phyloP scores from a whole-genome alignment of 805 yeast species.

The Kuraishia piskuri region DNA sequence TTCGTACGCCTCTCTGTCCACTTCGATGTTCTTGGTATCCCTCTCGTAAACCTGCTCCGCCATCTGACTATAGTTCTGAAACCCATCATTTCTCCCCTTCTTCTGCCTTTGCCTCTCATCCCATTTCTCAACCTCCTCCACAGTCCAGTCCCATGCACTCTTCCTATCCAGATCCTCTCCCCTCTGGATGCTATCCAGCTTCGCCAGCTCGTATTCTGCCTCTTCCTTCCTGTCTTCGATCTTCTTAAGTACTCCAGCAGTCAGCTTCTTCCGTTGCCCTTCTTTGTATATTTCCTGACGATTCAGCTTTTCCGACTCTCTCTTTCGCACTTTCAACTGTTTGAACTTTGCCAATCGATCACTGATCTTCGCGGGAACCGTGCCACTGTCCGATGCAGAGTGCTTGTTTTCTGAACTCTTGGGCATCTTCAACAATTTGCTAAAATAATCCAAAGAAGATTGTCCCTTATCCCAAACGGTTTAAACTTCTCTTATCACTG shows the following conservation, averaged over 20 bases:
- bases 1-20: slow-evolving; percentile 33
- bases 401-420: neutral
- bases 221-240: slow-evolving; percentile 22
- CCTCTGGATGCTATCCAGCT: slow-evolving; percentile 22
- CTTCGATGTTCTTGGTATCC: slow-evolving; percentile 30
- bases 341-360: slow-evolving; percentile 17
- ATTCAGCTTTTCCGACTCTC: slow-evolving; percentile 19
- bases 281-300: slow-evolving; percentile 29
- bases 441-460: too few relatives aligned
- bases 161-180: slow-evolving; percentile 33
- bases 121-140: slow-evolving; percentile 63
- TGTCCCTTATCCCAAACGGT: too few relatives aligned
- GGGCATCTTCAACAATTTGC: neutral
- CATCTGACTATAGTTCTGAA: slow-evolving; percentile 40
- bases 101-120: slow-evolving; percentile 28
- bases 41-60: slow-evolving; percentile 57
- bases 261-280: slow-evolving; percentile 16
- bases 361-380: neutral
- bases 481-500: too few relatives aligned
- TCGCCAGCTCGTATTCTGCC: slow-evolving; percentile 30
- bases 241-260: slow-evolving; percentile 16
- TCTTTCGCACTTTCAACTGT: slow-evolving; percentile 19
- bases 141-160: slow-evolving; percentile 46
- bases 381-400: neutral
- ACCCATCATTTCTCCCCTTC: slow-evolving; percentile 25